These are phyloP conservation scores for Salvia splendens DNA, from an alignment of 257 asterid species.

Conservation along the genomic window DNA sequence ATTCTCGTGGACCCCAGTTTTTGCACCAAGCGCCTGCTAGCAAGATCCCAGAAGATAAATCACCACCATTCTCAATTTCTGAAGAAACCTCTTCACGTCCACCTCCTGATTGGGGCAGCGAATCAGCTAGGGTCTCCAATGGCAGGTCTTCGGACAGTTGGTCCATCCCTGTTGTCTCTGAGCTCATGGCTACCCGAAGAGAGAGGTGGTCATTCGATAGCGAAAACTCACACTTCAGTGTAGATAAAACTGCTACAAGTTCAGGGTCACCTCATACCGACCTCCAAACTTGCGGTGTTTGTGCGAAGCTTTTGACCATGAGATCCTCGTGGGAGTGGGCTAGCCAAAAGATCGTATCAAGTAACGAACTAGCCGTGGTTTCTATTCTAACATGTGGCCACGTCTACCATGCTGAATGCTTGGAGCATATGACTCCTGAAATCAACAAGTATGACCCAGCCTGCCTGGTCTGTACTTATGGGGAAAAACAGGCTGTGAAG, in stretches of 20 bases:
- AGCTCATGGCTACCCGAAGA: constrained; percentile 51
- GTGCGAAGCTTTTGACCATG: constrained; percentile 73
- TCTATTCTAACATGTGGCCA: constrained; percentile 89
- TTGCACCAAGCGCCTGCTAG: constrained; percentile 55
- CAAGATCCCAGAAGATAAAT: constrained; percentile 50
- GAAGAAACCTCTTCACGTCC: constrained; percentile 56
- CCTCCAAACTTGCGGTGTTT: constrained; percentile 76
- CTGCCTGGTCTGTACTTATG: constrained; percentile 89
- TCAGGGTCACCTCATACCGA: constrained; percentile 55
- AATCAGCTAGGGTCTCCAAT: constrained; percentile 66
- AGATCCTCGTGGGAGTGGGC: constrained; percentile 73
- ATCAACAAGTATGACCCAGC: constrained; percentile 75
- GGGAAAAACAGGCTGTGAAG: constrained; percentile 72
- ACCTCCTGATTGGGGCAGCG: constrained; percentile 65
- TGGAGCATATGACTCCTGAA: constrained; percentile 92
- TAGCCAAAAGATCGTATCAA: constrained; percentile 57
- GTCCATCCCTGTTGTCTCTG: constrained; percentile 77
- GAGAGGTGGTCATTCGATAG: constrained; percentile 97
- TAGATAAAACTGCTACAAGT: constrained; percentile 51
- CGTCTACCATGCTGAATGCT: constrained; percentile 88
- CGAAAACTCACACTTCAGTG: constrained; percentile 55
- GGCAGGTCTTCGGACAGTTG: constrained; percentile 81
- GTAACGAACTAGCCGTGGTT: constrained; percentile 78
- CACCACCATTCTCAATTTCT: constrained; percentile 57
- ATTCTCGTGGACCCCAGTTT: constrained; percentile 56